Percentiles rank a stretch among this genome's conserved stretches.
Conservation (phyloP, 1,284 basidiomycete genomes). For the Tetrapyrgos nigripes region DNA sequence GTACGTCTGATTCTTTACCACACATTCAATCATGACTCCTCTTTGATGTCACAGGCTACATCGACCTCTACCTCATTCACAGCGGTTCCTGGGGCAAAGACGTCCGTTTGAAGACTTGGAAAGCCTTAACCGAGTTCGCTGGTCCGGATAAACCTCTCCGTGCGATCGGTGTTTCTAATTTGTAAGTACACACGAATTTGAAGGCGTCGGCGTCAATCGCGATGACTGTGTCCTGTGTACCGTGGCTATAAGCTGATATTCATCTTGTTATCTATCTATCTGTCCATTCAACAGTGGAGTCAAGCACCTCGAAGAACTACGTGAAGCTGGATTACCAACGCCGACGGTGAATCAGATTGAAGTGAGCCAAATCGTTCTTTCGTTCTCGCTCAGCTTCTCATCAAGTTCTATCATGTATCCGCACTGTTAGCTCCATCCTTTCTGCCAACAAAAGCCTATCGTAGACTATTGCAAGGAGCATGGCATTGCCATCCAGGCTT, state of each 20-base stretch:
- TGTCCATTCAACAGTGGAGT: conserved; percentile 57
- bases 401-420: no score
- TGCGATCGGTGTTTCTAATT: conserved; percentile 82
- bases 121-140: conserved; percentile 61
- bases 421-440: conserved; percentile 70
- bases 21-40: conserved; percentile 39
- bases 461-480: conserved; percentile 78
- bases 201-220: no score
- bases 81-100: conserved; percentile 65
- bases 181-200: conserved; percentile 49
- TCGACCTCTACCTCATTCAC: conserved; percentile 73
- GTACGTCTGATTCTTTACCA: no score
- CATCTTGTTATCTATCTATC: no score
- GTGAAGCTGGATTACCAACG: conserved; percentile 58
- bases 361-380: conserved; percentile 37
- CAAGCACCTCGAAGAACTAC: conserved; percentile 81
- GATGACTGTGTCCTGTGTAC: not conserved
- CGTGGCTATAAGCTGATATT: no score
- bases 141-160: conserved; percentile 65
- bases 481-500: conserved; percentile 78
- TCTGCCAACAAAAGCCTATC: conserved; percentile 82
- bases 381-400: no score
- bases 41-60: conserved; percentile 59
- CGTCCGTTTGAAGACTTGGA: conserved; percentile 66
- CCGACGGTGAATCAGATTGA: conserved; percentile 89